phyloP scores from a whole-genome alignment of 2,329 filamentous ascomycete genomes.

The Moelleriella libera region DNA sequence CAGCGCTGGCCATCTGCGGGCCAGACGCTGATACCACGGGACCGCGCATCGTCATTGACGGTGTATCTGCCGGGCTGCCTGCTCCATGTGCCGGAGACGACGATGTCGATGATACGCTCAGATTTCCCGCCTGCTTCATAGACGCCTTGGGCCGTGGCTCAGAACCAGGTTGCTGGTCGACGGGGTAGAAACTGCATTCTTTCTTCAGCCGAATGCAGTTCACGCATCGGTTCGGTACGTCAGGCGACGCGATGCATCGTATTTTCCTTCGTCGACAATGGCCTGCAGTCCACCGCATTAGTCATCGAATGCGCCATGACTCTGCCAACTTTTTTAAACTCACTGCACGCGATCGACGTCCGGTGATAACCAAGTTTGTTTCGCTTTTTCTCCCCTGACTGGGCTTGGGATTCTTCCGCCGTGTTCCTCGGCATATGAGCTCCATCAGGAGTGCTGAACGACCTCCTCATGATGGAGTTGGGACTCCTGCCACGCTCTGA shows the following conservation, averaged over 20 bases:
- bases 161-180: constrained; percentile 56
- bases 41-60: constrained; percentile 4
- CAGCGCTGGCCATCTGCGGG: constrained; percentile 21
- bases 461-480: constrained; percentile 27
- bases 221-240: constrained; percentile 68
- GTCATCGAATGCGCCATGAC: neutral
- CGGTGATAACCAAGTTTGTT: constrained; percentile 95
- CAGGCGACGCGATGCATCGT: constrained; percentile 64
- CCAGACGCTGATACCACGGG: neutral
- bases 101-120: constrained; percentile 28
- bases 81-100: constrained; percentile 32
- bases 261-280: constrained; percentile 92
- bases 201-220: constrained; percentile 93
- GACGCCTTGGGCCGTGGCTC: constrained; percentile 28
- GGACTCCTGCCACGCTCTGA: constrained; percentile 15
- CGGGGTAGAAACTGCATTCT: constrained; percentile 83
- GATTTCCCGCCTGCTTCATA: constrained; percentile 22
- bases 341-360: constrained; percentile 90
- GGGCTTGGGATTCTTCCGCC: constrained; percentile 10
- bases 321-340: constrained; percentile 24
- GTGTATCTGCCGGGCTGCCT: constrained; percentile 26
- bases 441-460: constrained; percentile 34
- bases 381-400: constrained; percentile 42
- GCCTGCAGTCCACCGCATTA: constrained; percentile 32
- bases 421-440: constrained; percentile 24